phyloP scores from a whole-genome alignment of 371 early-diverging fungal genomes.

The Apophysomyces variabilis region DNA sequence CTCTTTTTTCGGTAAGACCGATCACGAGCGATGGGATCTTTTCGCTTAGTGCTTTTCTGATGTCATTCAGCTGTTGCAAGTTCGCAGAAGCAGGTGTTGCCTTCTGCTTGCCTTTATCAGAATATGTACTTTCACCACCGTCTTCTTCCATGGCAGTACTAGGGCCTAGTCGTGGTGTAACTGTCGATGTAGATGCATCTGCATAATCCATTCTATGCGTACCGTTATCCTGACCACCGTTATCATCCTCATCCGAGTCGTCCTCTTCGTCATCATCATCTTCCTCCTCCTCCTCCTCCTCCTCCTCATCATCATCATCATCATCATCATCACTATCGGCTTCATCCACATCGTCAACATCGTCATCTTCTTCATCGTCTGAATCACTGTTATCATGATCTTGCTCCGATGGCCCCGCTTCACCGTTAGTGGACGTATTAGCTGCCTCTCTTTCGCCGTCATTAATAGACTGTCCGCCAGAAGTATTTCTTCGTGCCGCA shows the following conservation, averaged over 20 bases:
- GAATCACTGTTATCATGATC: constrained; percentile 14
- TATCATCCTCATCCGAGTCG: constrained; percentile 8
- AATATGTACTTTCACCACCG: constrained; percentile 29
- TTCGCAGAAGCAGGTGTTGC: constrained; percentile 32
- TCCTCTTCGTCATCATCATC: constrained; percentile 12
- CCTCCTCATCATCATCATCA: constrained; percentile 15
- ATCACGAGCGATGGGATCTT: constrained; percentile 57
- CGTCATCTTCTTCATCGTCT: constrained; percentile 27
- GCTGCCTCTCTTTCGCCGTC: neutral
- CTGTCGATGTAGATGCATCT: neutral
- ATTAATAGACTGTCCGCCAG: constrained; percentile 5
- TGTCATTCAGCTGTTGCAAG: constrained; percentile 46
- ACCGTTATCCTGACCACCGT: constrained; percentile 8
- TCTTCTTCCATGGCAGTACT: constrained; percentile 22
- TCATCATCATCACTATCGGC: constrained; percentile 31
- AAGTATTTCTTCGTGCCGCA: constrained; percentile 1
- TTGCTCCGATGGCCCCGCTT: constrained; percentile 7
- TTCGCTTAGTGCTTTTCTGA: constrained; percentile 57
- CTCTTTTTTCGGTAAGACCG: constrained; percentile 65
- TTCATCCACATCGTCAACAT: constrained; percentile 29
- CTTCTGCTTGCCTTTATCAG: constrained; percentile 42
- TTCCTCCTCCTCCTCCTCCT: constrained; percentile 23
- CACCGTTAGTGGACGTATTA: constrained; percentile 11
- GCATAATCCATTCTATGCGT: constrained; percentile 4
- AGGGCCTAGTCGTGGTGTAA: neutral